Evolutionary conservation across 1,284 basidiomycete species (phyloP).

Genomic region (Mycena sp.): DNA sequence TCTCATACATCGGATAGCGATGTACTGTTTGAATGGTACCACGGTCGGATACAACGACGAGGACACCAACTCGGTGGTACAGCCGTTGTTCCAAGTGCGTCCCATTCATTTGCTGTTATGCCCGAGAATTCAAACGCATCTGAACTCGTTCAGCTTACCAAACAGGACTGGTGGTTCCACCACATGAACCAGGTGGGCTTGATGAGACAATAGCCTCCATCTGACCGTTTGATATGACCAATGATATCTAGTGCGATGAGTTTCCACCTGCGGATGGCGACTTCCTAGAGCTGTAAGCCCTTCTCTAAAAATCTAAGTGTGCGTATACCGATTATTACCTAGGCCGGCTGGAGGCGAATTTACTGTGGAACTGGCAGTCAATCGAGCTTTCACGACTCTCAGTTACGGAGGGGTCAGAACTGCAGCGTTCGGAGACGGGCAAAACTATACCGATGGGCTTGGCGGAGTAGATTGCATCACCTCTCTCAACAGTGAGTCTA

Average conservation of each 20-base stretch:
- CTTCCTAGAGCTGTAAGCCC: conserved; percentile 53
- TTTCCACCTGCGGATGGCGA: conserved; percentile 54
- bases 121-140: background rate
- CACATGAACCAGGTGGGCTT: conserved; percentile 48
- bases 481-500: conserved; percentile 47
- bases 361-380: conserved; percentile 53
- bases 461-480: conserved; percentile 43
- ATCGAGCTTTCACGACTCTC: conserved; percentile 52
- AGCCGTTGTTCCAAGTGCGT: conserved; percentile 45
- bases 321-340: conserved; percentile 33
- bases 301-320: background rate
- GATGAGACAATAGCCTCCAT: too few relatives aligned
- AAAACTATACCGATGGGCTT: conserved; percentile 44
- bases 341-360: conserved; percentile 53
- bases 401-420: conserved; percentile 46
- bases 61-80: conserved; percentile 50
- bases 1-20: conserved; percentile 14
- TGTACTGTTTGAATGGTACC: conserved; percentile 40
- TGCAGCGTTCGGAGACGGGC: conserved; percentile 51
- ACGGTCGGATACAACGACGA: conserved; percentile 41
- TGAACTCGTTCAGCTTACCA: conserved; percentile 38
- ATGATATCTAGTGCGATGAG: conserved; percentile 38
- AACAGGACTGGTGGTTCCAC: conserved; percentile 52
- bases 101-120: background rate
- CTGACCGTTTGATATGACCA: background rate